Evolutionary conservation across 805 yeast genomes (phyloP), one percentile per base, ranked within the genome.

Genomic region (Candida pseudoglaebosa): DNA sequence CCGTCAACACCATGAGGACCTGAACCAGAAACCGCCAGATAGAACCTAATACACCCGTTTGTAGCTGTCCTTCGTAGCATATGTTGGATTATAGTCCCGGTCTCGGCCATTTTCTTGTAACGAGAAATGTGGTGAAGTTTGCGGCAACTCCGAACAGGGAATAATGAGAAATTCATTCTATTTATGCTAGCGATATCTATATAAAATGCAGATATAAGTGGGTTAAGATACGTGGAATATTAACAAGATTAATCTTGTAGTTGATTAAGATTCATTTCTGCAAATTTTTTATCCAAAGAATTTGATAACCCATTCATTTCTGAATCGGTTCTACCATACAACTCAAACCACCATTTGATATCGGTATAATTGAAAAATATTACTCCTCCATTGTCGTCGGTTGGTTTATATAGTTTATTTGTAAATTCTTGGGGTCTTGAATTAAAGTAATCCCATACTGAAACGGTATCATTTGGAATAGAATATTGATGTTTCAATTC

Each of bases 391-490:
- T 50, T 51, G n/a, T 61, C 62, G 3, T 36, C 32, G 7, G 44
- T 45, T 1, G 31, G 26, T 4, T 36, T 13, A 52, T 73, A 87
- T 2, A 49, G 52, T 14, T 61, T 58, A 55, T 84, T 84, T 1
- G 72, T 61, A 53, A 90, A 91, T 55, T 90, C 95, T 8, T 57
- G 57, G 14, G 70, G 69, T 17, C 96, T 67, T 4, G 95, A 84
- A 39, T 79, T 69, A 65, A 93, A 91, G 56, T 93, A 90, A 59
- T 90, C 95, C 98, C 98, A 90, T 1, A 84, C 96, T 10, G 91
- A 80, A 24, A 85, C 71, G 0, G 96, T 84, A 9, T 70, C 65
- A 2, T 59, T 49, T 5, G 51, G 56, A 2, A 78, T 59, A 8
- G 69, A 56, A 19, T 67, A 60, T 2, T 48, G 44, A 16, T 52